Conservation (phyloP, 495 filamentous ascomycete species). For the Penicillium egyptiacum region DNA sequence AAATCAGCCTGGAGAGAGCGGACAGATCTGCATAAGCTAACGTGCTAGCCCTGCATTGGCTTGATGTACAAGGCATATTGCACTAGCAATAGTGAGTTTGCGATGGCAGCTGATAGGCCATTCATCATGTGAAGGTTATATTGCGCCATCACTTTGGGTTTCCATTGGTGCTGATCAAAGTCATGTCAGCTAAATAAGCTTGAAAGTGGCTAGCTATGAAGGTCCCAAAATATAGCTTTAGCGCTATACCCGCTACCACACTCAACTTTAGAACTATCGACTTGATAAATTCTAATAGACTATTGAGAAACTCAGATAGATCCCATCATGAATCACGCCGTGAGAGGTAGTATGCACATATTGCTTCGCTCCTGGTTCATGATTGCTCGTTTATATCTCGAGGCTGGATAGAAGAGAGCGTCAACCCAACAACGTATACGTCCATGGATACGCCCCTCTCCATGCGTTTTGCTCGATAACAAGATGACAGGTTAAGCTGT, state of each 20-base stretch:
- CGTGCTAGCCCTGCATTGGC: neutral
- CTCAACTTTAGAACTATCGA: neutral
- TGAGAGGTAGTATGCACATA: neutral
- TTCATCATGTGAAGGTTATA: neutral
- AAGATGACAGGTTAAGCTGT: neutral
- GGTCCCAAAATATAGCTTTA: neutral
- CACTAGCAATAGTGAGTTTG: neutral
- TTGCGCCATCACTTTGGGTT: neutral
- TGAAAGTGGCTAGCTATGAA: neutral
- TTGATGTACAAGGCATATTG: neutral
- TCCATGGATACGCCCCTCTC: neutral
- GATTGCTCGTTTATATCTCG: neutral
- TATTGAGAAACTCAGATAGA: neutral
- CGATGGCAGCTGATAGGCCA: neutral
- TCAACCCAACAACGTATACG: neutral
- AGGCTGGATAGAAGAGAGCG: neutral
- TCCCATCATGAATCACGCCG: neutral
- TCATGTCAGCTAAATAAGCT: neutral
- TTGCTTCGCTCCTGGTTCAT: neutral
- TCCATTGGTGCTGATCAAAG: neutral
- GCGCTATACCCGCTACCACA: neutral
- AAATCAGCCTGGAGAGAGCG: neutral
- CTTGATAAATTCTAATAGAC: neutral
- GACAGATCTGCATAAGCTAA: no score
- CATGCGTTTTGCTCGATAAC: neutral